These are phyloP conservation scores for Globisporangium lucens DNA, from an alignment of 352 stramenopile genomes.

Conservation along the genomic window DNA sequence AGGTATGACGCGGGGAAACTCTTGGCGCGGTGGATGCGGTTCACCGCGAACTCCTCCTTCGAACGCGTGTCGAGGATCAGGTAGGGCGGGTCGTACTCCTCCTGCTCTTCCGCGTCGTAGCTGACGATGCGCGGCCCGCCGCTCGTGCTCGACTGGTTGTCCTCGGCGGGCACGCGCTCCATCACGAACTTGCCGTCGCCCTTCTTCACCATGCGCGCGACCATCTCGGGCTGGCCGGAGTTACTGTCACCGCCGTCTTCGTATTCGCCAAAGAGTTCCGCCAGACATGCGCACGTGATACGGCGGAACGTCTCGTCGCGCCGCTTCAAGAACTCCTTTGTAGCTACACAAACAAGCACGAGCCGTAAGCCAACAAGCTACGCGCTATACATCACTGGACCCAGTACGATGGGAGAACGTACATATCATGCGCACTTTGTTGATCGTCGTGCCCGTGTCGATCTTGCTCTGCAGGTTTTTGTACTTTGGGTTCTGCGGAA, in stretches of 20 bases:
- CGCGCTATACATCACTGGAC: neutral
- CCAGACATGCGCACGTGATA: conserved; percentile 60
- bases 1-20: conserved; percentile 58
- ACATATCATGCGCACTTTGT: conserved; percentile 82
- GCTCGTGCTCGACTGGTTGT: conserved; percentile 33
- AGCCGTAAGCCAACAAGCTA: neutral
- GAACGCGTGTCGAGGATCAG: conserved; percentile 66
- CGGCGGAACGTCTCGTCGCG: conserved; percentile 79
- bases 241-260: conserved; percentile 35
- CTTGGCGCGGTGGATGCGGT: conserved; percentile 68
- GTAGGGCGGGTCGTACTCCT: conserved; percentile 76
- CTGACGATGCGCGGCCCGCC: conserved; percentile 63
- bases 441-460: conserved; percentile 65
- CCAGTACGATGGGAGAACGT: conserved; percentile 11
- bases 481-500: conserved; percentile 75
- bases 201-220: conserved; percentile 73
- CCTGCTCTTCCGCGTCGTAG: conserved; percentile 72
- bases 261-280: conserved; percentile 76
- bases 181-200: conserved; percentile 62
- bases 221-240: conserved; percentile 53
- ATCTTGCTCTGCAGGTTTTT: conserved; percentile 80
- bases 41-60: conserved; percentile 65
- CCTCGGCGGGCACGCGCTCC: conserved; percentile 52
- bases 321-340: conserved; percentile 78
- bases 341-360: conserved; percentile 27